A percentile compares a stretch with the other conserved stretches of the same genome.
Evolutionary conservation across 164 flowering plant genomes (phyloP).

Genomic region (Tetrastigma voinierianum): DNA sequence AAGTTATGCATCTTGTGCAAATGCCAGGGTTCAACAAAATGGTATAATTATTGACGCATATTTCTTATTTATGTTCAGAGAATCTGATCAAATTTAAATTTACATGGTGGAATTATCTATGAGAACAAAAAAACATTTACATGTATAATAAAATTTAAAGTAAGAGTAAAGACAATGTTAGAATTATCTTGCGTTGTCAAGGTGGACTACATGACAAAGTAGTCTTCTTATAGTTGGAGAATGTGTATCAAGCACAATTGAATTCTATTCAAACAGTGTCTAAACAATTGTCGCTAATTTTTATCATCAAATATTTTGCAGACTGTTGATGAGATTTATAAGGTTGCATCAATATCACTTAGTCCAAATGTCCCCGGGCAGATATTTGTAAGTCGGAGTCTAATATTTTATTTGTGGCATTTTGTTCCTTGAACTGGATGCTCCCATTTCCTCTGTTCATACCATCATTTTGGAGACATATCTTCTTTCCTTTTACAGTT

Average conservation of each 20-base stretch:
- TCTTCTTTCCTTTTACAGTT: conserved; percentile 41
- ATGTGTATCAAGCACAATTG: not conserved
- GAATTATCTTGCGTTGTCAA: too few species aligned
- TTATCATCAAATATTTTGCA: conserved; percentile 39
- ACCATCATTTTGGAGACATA: not conserved
- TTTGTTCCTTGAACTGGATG: not conserved
- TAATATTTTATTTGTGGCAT: not conserved
- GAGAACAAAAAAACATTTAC: too few species aligned
- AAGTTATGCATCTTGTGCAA: not conserved
- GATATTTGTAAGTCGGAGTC: conserved; percentile 68
- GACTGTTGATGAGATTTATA: conserved; percentile 96
- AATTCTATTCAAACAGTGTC: not conserved
- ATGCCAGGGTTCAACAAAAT: not conserved
- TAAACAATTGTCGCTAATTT: conserved; percentile 5
- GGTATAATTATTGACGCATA: not conserved
- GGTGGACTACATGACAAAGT: too few species aligned
- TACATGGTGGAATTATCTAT: too few species aligned
- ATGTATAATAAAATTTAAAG: too few species aligned
- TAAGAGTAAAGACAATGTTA: too few species aligned
- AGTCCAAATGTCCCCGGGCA: conserved; percentile 98
- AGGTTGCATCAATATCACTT: conserved; percentile 86
- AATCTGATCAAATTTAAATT: too few species aligned
- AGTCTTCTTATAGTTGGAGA: not conserved
- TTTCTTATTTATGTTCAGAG: not conserved
- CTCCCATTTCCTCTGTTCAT: not conserved